Evolutionary conservation across 129 eudicot genomes (phyloP).

Genomic region (Artemisia argyi): DNA sequence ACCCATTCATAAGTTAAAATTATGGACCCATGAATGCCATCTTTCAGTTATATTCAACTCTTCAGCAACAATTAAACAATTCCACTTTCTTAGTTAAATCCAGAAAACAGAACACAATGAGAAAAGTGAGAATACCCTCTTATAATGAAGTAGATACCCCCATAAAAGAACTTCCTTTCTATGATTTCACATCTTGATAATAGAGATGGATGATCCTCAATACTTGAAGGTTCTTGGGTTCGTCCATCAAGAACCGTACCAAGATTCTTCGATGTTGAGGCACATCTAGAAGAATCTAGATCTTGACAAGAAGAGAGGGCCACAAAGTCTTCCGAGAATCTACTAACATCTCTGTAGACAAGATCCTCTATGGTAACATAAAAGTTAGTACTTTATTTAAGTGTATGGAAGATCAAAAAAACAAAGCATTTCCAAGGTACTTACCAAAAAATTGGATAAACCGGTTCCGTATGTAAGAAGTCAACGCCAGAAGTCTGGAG

Average conservation of each 20-base stretch:
- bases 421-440: constrained; percentile 10
- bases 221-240: constrained; percentile 25
- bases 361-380: constrained; percentile 59
- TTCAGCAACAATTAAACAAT: no score
- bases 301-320: constrained; percentile 34
- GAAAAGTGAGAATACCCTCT: constrained; percentile 59
- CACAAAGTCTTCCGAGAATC: constrained; percentile 40
- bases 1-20: neutral
- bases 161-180: constrained; percentile 35
- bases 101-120: constrained; percentile 6
- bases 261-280: constrained; percentile 37
- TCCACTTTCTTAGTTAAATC: no score
- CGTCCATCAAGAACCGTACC: constrained; percentile 28
- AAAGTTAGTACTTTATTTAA: neutral
- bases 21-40: no score
- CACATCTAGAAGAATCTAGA: constrained; percentile 28
- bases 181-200: constrained; percentile 47
- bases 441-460: constrained; percentile 70
- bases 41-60: no score
- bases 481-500: constrained; percentile 57
- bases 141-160: constrained; percentile 52
- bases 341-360: constrained; percentile 47
- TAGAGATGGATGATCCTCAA: constrained; percentile 27
- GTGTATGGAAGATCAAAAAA: neutral
- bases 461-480: constrained; percentile 59